Conservation (phyloP, 148 eudicot genomes). For the Cornus suecica region DNA sequence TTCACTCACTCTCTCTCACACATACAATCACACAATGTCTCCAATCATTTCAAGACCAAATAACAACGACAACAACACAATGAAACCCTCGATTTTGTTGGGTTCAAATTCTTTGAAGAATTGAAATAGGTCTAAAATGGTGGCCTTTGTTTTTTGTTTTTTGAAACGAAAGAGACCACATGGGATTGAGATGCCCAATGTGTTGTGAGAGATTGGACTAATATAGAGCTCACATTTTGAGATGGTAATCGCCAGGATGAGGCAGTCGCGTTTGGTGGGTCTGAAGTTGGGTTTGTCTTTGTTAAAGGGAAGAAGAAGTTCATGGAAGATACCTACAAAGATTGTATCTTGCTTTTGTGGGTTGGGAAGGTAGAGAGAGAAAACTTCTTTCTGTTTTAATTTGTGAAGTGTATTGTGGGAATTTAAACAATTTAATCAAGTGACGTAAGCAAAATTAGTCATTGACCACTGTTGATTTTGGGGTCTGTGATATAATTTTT, state of each 20-base stretch:
- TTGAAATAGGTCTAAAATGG: not conserved
- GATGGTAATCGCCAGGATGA: constrained; percentile 14
- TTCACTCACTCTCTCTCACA: constrained; percentile 1
- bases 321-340: constrained; percentile 78
- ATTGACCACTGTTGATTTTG: too few species aligned
- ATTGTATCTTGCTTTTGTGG: constrained; percentile 50
- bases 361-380: too few species aligned
- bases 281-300: constrained; percentile 57
- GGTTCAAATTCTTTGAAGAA: not conserved
- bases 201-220: constrained; percentile 43
- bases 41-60: constrained; percentile 1
- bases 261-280: constrained; percentile 28
- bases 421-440: too few species aligned
- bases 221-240: constrained; percentile 19
- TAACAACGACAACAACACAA: not conserved
- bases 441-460: too few species aligned
- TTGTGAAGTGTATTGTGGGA: too few species aligned
- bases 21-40: not conserved
- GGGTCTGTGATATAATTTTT: too few species aligned
- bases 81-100: not conserved
- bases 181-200: constrained; percentile 60
- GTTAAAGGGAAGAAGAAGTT: constrained; percentile 77
- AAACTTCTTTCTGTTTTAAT: too few species aligned
- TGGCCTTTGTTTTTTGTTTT: constrained; percentile 22
- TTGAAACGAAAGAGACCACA: constrained; percentile 88